Percentiles rank a stretch among this genome's conserved stretches.
Evolutionary conservation across 306 rosid species (phyloP).

Genomic region (Leucaena leucocephala): DNA sequence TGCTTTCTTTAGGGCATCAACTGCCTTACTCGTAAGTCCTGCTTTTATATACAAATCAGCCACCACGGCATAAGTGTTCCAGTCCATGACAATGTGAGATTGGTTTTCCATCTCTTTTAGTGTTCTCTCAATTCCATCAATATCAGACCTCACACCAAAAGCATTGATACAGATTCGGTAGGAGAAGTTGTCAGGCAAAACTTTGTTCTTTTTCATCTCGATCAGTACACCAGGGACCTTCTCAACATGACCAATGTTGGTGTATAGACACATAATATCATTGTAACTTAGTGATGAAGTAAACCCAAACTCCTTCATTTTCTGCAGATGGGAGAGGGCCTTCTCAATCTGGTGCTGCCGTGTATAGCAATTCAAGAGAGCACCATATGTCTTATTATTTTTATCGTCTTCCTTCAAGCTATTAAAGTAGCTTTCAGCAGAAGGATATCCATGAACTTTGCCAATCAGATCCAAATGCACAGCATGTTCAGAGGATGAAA

Average conservation of each 20-base stretch:
- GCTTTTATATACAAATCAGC: conserved; percentile 70
- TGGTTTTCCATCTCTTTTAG: conserved; percentile 77
- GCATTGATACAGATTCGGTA: conserved; percentile 86
- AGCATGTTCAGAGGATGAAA: conserved; percentile 66
- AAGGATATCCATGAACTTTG: conserved; percentile 60
- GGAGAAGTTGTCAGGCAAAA: conserved; percentile 77
- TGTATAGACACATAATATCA: conserved; percentile 78
- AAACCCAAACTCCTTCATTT: conserved; percentile 82
- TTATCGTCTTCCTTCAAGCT: conserved; percentile 59
- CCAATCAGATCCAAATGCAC: conserved; percentile 88
- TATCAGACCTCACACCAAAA: conserved; percentile 61
- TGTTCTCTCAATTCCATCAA: conserved; percentile 58
- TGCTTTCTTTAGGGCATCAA: conserved; percentile 59
- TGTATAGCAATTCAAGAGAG: conserved; percentile 86
- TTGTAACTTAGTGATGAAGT: conserved; percentile 62
- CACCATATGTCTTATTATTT: conserved; percentile 70
- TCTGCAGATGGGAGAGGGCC: conserved; percentile 63
- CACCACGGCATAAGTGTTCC: conserved; percentile 79
- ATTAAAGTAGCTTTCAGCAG: conserved; percentile 67
- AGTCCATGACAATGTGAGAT: conserved; percentile 68
- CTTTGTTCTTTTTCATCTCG: conserved; percentile 71
- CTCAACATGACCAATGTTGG: conserved; percentile 66
- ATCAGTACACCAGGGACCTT: conserved; percentile 61
- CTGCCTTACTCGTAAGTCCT: conserved; percentile 50
- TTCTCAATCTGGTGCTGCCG: conserved; percentile 61